Conservation (phyloP, 2,329 filamentous ascomycete genomes). For the Aureobasidium sp. region DNA sequence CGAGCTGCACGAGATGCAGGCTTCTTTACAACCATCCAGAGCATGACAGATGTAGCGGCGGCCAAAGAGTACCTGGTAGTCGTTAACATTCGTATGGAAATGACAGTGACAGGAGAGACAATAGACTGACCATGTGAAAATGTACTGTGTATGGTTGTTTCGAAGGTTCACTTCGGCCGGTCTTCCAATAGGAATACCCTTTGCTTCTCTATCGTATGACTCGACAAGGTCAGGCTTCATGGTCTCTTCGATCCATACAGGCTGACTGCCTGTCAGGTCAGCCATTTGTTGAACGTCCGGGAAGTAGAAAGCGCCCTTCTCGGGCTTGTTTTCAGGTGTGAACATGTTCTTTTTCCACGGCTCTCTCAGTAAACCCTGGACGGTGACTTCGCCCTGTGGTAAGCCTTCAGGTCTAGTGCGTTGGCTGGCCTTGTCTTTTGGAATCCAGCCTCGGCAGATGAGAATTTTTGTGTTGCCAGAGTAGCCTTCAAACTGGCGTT, state of each 20-base stretch:
- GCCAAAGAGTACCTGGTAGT: constrained; percentile 72
- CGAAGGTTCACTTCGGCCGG: constrained; percentile 82
- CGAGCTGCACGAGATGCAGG: constrained; percentile 51
- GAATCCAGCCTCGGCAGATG: constrained; percentile 88
- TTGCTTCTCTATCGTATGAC: constrained; percentile 64
- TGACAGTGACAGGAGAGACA: neutral
- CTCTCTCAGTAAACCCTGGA: constrained; percentile 78
- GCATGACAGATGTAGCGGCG: constrained; percentile 82
- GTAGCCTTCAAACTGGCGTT: constrained; percentile 43
- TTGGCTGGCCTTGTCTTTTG: constrained; percentile 63
- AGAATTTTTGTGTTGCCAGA: constrained; percentile 58
- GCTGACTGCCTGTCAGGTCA: constrained; percentile 66
- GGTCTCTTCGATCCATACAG: constrained; percentile 92
- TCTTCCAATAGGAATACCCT: constrained; percentile 83
- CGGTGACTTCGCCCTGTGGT: constrained; percentile 60
- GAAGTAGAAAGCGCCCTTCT: constrained; percentile 84
- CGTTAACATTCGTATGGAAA: neutral
- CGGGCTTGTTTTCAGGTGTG: constrained; percentile 80
- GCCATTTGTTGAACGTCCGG: constrained; percentile 94
- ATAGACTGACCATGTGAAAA: constrained; percentile 81
- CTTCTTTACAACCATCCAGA: constrained; percentile 91
- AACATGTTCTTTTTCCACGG: constrained; percentile 98
- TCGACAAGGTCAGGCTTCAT: constrained; percentile 78
- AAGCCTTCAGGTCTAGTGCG: constrained; percentile 54
- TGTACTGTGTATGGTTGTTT: constrained; percentile 97